A percentile compares a stretch with the other conserved stretches of the same genome.
phyloP scores from a whole-genome alignment of 306 rosid genomes.

The Cucumis melo region DNA sequence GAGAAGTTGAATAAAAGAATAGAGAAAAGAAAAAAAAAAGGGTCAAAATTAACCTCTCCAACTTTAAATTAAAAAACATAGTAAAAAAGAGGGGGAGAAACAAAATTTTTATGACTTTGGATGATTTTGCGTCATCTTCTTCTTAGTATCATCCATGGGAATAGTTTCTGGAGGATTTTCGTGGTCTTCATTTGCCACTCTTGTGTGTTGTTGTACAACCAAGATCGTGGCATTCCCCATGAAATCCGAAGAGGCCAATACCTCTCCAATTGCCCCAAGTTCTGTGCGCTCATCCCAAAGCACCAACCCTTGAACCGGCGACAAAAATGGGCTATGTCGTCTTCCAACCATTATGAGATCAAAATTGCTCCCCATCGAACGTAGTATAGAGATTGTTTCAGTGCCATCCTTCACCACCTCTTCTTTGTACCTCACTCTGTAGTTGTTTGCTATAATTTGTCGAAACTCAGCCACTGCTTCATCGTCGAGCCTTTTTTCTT shows the following conservation, averaged over 20 bases:
- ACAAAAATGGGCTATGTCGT: conserved; percentile 1
- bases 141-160: background rate
- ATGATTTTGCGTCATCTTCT: background rate
- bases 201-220: conserved; percentile 22
- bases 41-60: too few species aligned
- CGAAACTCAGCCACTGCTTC: conserved; percentile 16
- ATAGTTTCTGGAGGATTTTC: background rate
- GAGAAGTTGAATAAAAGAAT: background rate
- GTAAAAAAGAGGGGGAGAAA: background rate
- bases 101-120: background rate
- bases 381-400: conserved; percentile 16
- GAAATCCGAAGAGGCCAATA: conserved; percentile 11
- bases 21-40: too few species aligned
- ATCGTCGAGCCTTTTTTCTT: background rate
- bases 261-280: conserved; percentile 18
- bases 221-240: conserved; percentile 14
- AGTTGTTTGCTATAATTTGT: conserved; percentile 5
- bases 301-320: conserved; percentile 7
- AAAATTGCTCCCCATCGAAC: conserved; percentile 10
- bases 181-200: background rate
- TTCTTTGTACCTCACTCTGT: conserved; percentile 16
- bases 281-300: conserved; percentile 7
- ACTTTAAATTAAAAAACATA: too few species aligned
- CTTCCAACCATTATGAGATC: conserved; percentile 25
- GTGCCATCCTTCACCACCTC: conserved; percentile 19